Evolutionary conservation across 176 grass and related monocot species (phyloP).

Genomic region (Olyra latifolia): DNA sequence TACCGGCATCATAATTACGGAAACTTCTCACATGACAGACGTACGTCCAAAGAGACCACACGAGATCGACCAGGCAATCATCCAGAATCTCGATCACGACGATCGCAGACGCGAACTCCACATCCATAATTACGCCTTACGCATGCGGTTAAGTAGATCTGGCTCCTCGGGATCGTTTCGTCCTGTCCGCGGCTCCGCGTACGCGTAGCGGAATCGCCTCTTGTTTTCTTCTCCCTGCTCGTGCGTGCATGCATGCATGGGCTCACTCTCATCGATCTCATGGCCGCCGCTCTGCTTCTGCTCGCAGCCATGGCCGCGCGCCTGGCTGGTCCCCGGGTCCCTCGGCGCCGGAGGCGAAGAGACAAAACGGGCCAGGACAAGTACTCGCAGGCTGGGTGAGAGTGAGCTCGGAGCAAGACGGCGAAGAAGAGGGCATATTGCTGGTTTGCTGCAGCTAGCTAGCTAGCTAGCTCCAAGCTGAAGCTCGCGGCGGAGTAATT

Average conservation of each 20-base stretch:
- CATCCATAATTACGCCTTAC: constrained; percentile 17
- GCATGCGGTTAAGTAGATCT: no score
- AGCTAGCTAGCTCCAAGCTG: neutral
- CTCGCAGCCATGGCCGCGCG: neutral
- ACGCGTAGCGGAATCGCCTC: neutral
- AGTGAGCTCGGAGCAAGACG: neutral
- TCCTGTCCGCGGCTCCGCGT: neutral
- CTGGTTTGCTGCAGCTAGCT: no score
- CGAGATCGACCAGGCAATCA: neutral
- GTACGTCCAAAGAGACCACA: neutral
- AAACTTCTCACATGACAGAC: neutral
- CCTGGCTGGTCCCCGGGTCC: constrained; percentile 7
- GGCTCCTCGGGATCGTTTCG: neutral
- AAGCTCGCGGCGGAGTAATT: neutral
- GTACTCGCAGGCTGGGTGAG: constrained; percentile 9
- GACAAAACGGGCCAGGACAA: constrained; percentile 17
- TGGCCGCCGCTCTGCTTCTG: neutral
- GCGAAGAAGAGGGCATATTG: neutral
- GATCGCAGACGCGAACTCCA: neutral
- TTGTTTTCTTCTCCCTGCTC: neutral
- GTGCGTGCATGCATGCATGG: neutral
- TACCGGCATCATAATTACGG: constrained; percentile 4
- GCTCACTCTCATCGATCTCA: no score
- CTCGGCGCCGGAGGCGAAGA: neutral
- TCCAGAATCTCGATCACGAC: neutral